A percentile compares a stretch with the other conserved stretches of the same genome.
Conservation (phyloP, 1,139 yeast genomes). For the Trichomonascaceae sp. region DNA sequence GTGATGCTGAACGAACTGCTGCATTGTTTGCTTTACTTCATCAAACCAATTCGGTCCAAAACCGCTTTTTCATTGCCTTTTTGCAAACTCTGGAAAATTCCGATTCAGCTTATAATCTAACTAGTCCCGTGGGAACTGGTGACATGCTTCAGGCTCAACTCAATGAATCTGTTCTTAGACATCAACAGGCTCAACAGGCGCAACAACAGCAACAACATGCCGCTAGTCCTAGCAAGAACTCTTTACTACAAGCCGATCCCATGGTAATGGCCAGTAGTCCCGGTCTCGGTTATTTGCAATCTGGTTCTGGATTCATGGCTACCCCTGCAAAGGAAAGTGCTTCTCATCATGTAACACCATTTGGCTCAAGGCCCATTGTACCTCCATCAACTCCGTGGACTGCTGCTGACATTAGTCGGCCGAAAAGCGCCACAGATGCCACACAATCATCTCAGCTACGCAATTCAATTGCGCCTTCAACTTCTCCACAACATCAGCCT, state of each 20-base stretch:
- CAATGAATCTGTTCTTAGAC: slow-evolving; percentile 8
- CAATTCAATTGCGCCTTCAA: background rate
- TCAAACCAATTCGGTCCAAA: slow-evolving; percentile 35
- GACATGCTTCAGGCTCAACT: slow-evolving; percentile 9
- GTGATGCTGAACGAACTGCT: slow-evolving; percentile 36
- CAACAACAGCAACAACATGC: too few relatives aligned
- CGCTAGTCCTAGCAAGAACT: slow-evolving; percentile 14
- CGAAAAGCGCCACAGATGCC: slow-evolving; percentile 25
- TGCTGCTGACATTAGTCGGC: slow-evolving; percentile 24
- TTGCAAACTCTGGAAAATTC: slow-evolving; percentile 30
- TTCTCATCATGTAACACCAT: slow-evolving; percentile 8
- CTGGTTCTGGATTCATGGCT: slow-evolving; percentile 13
- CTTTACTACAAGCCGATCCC: slow-evolving; percentile 1
- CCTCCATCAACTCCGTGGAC: slow-evolving; percentile 22
- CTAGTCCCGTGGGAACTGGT: slow-evolving; percentile 23
- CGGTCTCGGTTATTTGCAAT: slow-evolving; percentile 4
- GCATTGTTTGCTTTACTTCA: slow-evolving; percentile 34
- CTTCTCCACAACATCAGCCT: slow-evolving; percentile 1
- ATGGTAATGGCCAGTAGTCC: slow-evolving; percentile 7
- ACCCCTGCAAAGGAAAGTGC: slow-evolving; percentile 17
- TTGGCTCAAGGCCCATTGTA: slow-evolving; percentile 13
- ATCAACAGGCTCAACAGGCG: slow-evolving; percentile 13
- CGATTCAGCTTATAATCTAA: slow-evolving; percentile 26
- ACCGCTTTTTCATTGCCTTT: slow-evolving; percentile 34
- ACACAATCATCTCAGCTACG: background rate